These are phyloP conservation scores for Alternaria infectoria DNA, from an alignment of 2,329 filamentous ascomycete species.

Conservation along the genomic window DNA sequence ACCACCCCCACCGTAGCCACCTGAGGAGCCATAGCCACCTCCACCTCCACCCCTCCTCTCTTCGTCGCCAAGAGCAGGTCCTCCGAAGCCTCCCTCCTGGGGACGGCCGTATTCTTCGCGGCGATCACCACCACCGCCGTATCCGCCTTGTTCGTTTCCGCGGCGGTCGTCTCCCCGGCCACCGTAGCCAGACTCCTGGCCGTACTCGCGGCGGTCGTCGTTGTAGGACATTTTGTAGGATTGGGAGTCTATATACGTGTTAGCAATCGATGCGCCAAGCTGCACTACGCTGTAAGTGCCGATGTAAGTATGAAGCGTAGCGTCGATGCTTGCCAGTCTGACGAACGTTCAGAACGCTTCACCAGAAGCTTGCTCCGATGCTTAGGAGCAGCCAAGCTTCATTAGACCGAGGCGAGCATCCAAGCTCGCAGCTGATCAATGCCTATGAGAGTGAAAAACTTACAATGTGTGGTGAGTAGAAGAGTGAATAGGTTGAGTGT, in stretches of 20 bases:
- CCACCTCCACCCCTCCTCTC: constrained; percentile 11
- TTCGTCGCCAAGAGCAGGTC: constrained; percentile 14
- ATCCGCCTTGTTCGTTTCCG: constrained; percentile 18
- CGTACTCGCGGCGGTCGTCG: constrained; percentile 26
- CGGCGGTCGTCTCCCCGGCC: constrained; percentile 22
- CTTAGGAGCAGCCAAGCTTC: neutral
- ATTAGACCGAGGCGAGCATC: neutral
- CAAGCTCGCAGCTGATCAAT: neutral
- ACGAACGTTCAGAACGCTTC: neutral
- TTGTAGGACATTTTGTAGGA: constrained; percentile 32
- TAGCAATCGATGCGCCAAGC: neutral
- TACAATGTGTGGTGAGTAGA: neutral
- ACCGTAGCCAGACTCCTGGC: constrained; percentile 16
- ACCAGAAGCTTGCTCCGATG: neutral
- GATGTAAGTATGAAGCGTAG: neutral
- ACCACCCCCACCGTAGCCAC: constrained; percentile 9
- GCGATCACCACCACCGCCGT: constrained; percentile 22
- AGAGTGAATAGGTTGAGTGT: neutral
- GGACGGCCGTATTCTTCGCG: constrained; percentile 25
- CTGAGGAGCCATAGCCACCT: constrained; percentile 7
- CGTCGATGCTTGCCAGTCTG: neutral
- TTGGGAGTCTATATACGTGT: neutral
- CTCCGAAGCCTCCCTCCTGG: constrained; percentile 20
- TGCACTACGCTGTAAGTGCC: neutral
- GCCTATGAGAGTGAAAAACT: neutral